Evolutionary conservation across 371 early-diverging fungal genomes (phyloP), one percentile per base, ranked within the genome.

Genomic region (Basidiobolus meristosporus): DNA sequence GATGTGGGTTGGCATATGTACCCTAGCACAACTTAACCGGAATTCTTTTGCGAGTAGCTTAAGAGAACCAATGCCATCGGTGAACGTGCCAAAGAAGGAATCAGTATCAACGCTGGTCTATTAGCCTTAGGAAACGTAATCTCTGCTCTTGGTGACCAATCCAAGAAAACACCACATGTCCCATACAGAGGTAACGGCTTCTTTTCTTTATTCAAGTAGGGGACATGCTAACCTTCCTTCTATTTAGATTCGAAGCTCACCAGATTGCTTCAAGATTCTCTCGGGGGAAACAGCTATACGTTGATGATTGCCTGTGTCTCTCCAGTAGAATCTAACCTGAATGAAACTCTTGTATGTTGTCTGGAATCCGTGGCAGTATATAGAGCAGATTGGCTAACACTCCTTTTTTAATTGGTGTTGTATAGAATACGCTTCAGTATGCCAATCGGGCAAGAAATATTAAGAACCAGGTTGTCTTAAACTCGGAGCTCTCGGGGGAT

Each of bases 41-140:
- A 6, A 16, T 14, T 36, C 14, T 14, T 35, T 3, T 9, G 28
- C 31, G 17, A 19, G 3, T 57, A 72, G 62, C 54, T 98, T 17
- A 98, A 98, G 58, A 70, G 85, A 29, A 98, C 98, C 1, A 70
- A 82, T 28, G 92, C 97, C 1, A 81, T 77, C 37, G 98, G 98
- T 11, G 93, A 88, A 35, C 71, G 90, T 39, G 80, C 82, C 32
- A 89, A 86, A 57, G 99, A 99, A 60, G 91, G 95, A 34, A 98
- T 98, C 42, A 77, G 82, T 28, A 99, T 99, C 53, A 99, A 99
- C 57, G 79, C 83, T 10, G 98, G 99, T 5, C 73, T 99, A 7
- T 65, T 98, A 28, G 95, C 95, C 0, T 69, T 99, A 14, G 98
- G 98, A 45, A 99, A 98, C 55, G 99, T 98, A 4, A 99, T 99